Percentiles rank a stretch among this genome's conserved stretches.
phyloP scores from a whole-genome alignment of 2,329 filamentous ascomycete species.

The Stachybotrys echinatus region DNA sequence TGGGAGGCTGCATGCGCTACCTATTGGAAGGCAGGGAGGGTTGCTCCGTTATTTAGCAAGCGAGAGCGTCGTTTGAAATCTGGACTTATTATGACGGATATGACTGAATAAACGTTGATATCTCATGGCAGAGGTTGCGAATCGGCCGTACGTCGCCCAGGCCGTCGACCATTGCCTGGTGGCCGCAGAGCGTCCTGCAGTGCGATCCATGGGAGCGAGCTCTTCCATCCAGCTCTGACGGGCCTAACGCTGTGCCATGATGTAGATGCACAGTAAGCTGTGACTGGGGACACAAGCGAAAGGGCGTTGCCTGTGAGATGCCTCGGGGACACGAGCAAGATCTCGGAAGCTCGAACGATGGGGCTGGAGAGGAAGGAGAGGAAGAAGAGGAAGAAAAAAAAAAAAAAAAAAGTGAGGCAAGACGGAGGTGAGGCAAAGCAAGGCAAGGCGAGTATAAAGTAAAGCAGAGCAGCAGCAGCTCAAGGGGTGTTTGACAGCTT shows the following conservation, averaged over 20 bases:
- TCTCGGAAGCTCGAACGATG: neutral
- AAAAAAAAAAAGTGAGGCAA: slow-evolving; percentile 2
- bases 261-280: too few species aligned
- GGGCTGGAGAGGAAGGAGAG: slow-evolving; percentile 5
- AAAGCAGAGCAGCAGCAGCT: too few species aligned
- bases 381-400: neutral
- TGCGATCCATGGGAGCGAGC: too few species aligned
- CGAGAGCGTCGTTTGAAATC: neutral
- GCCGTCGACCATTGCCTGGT: too few species aligned
- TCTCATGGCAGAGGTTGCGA: too few species aligned
- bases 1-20: neutral
- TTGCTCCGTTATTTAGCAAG: neutral
- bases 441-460: slow-evolving; percentile 10
- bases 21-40: neutral
- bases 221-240: too few species aligned
- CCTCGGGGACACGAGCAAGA: neutral
- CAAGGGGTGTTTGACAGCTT: neutral
- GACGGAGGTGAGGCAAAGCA: slow-evolving; percentile 7
- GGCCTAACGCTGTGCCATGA: too few species aligned
- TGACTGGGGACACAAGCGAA: too few species aligned
- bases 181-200: too few species aligned
- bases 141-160: too few species aligned
- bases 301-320: neutral
- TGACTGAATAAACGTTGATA: too few species aligned
- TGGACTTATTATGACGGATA: neutral